A percentile compares a stretch with the other conserved stretches of the same genome.
These are phyloP conservation scores for Caryopteris hybrid DNA, from an alignment of 305 asterid genomes.

Conservation along the genomic window DNA sequence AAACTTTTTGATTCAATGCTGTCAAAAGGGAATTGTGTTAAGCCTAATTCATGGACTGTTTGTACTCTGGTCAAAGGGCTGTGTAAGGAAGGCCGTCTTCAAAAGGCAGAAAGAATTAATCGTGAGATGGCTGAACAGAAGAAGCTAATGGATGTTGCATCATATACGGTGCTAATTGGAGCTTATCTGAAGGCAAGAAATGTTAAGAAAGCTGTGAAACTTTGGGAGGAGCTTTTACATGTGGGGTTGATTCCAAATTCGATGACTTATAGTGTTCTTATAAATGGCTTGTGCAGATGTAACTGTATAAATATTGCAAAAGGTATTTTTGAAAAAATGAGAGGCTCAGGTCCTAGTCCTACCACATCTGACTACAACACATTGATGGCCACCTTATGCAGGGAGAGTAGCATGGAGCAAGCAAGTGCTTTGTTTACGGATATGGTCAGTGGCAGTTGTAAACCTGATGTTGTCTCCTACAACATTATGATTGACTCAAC, in stretches of 20 bases:
- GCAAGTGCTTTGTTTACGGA: conserved; percentile 43
- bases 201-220: conserved; percentile 39
- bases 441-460: conserved; percentile 37
- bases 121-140: conserved; percentile 37
- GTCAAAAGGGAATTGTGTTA: conserved; percentile 22
- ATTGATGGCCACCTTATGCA: conserved; percentile 55
- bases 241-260: conserved; percentile 46
- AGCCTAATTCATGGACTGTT: conserved; percentile 49
- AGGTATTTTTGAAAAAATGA: conserved; percentile 52
- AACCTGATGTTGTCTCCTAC: conserved; percentile 49
- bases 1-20: conserved; percentile 45
- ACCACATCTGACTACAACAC: conserved; percentile 41
- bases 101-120: conserved; percentile 43
- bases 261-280: conserved; percentile 29
- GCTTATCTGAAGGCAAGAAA: conserved; percentile 50
- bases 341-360: conserved; percentile 36
- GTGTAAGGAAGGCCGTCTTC: conserved; percentile 45
- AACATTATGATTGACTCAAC: conserved; percentile 50
- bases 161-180: conserved; percentile 41
- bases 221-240: conserved; percentile 43
- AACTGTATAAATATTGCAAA: conserved; percentile 50
- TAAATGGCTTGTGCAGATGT: conserved; percentile 55
- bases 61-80: conserved; percentile 49
- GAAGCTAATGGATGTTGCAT: conserved; percentile 26
- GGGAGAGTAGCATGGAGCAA: conserved; percentile 63